Evolutionary conservation across 2,329 filamentous ascomycete genomes (phyloP).

Genomic region (Parastagonospora avenae): DNA sequence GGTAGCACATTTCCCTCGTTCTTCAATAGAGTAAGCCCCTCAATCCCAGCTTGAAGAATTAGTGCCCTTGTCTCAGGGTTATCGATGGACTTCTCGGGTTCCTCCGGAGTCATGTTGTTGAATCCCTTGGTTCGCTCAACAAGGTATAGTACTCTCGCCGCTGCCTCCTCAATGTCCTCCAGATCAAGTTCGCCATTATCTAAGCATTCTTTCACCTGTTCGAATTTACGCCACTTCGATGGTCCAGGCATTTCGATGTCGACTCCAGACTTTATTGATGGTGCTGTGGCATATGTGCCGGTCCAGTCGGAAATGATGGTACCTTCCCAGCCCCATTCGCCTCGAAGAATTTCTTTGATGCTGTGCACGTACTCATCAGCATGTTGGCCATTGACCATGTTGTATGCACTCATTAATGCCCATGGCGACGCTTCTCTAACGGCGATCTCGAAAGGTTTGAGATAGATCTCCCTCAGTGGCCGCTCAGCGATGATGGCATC

Average conservation of each 20-base stretch:
- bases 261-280: slow-evolving; percentile 46
- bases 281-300: slow-evolving; percentile 47
- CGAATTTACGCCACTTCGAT: slow-evolving; percentile 46
- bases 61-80: slow-evolving; percentile 61
- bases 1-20: slow-evolving; percentile 66
- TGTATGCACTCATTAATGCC: slow-evolving; percentile 73
- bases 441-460: slow-evolving; percentile 77
- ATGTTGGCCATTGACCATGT: slow-evolving; percentile 66
- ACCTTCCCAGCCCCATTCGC: slow-evolving; percentile 51
- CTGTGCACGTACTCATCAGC: slow-evolving; percentile 46
- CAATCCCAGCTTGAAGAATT: slow-evolving; percentile 65
- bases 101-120: slow-evolving; percentile 61
- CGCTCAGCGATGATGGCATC: slow-evolving; percentile 69
- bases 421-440: slow-evolving; percentile 69
- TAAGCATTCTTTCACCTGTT: slow-evolving; percentile 41
- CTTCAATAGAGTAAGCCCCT: slow-evolving; percentile 69
- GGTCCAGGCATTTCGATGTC: slow-evolving; percentile 51
- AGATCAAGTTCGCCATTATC: slow-evolving; percentile 51
- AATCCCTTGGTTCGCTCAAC: slow-evolving; percentile 66
- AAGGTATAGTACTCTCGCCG: slow-evolving; percentile 65
- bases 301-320: slow-evolving; percentile 52
- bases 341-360: slow-evolving; percentile 51
- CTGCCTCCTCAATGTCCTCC: slow-evolving; percentile 52
- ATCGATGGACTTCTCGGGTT: slow-evolving; percentile 61
- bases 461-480: slow-evolving; percentile 70